phyloP scores from a whole-genome alignment of 1,139 yeast genomes.

The Martiniozyma asiatica region DNA sequence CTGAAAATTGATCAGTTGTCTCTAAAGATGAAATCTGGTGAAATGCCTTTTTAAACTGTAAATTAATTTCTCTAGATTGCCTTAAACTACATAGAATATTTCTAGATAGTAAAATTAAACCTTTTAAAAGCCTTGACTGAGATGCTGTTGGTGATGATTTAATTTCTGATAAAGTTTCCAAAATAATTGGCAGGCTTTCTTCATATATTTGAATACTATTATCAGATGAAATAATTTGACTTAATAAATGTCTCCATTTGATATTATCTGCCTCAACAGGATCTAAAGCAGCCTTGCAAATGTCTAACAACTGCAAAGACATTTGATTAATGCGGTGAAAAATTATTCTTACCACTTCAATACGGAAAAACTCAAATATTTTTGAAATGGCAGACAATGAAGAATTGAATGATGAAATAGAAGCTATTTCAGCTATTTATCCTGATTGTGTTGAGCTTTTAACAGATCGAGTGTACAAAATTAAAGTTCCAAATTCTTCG shows the following conservation, averaged over 20 bases:
- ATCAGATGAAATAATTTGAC: no score
- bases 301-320: no score
- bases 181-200: no score
- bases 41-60: slow-evolving; percentile 1
- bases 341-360: no score
- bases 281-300: no score
- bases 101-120: slow-evolving; percentile 9
- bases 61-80: no score
- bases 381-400: no score
- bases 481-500: slow-evolving; percentile 56
- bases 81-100: slow-evolving; percentile 7
- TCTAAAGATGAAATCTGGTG: not conserved
- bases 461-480: slow-evolving; percentile 32
- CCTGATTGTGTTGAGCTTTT: slow-evolving; percentile 39
- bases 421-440: slow-evolving; percentile 81
- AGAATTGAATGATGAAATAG: slow-evolving; percentile 65
- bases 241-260: not conserved
- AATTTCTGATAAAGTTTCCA: not conserved
- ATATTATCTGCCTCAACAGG: no score
- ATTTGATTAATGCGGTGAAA: no score
- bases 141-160: no score
- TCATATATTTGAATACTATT: no score
- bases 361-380: no score
- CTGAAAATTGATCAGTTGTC: not conserved
- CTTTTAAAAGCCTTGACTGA: slow-evolving; percentile 9